These are phyloP conservation scores for Talaromyces piceae DNA, from an alignment of 2,329 filamentous ascomycete species.

Conservation along the genomic window DNA sequence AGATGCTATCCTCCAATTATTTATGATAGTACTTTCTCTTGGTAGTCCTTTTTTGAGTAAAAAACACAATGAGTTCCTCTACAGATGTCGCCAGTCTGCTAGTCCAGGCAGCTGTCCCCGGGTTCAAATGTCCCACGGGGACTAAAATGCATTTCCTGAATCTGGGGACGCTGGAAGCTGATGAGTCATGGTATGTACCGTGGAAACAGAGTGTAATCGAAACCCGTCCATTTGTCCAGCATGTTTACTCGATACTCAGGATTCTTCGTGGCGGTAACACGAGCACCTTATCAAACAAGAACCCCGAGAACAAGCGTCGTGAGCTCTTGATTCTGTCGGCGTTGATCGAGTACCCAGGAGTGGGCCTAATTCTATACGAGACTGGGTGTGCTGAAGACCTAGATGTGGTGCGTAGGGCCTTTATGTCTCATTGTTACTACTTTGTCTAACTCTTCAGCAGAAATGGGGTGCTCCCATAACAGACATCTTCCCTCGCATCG, in stretches of 20 bases:
- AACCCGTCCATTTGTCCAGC: background rate
- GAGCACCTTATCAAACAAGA: constrained; percentile 20
- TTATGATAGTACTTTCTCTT: background rate
- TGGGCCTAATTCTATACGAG: constrained; percentile 41
- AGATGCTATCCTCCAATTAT: background rate
- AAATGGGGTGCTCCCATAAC: constrained; percentile 28
- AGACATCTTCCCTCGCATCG: constrained; percentile 34
- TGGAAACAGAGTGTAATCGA: background rate
- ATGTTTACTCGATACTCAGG: constrained; percentile 14
- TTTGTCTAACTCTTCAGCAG: constrained; percentile 12
- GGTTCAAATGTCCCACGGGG: constrained; percentile 33
- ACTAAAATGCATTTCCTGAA: constrained; percentile 44
- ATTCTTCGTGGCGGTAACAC: constrained; percentile 36
- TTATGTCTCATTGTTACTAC: background rate
- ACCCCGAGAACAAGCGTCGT: constrained; percentile 33
- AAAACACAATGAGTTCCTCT: constrained; percentile 1
- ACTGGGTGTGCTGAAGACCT: constrained; percentile 41
- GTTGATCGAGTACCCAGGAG: constrained; percentile 39
- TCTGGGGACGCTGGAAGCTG: constrained; percentile 39
- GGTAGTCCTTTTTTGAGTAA: background rate
- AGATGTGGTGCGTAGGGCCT: constrained; percentile 21
- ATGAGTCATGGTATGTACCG: constrained; percentile 38
- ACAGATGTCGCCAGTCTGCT: constrained; percentile 1
- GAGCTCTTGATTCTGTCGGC: constrained; percentile 36
- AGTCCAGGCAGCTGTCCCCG: constrained; percentile 4